Evolutionary conservation across 2,329 filamentous ascomycete genomes (phyloP).

Genomic region (Clonostachys chloroleuca): DNA sequence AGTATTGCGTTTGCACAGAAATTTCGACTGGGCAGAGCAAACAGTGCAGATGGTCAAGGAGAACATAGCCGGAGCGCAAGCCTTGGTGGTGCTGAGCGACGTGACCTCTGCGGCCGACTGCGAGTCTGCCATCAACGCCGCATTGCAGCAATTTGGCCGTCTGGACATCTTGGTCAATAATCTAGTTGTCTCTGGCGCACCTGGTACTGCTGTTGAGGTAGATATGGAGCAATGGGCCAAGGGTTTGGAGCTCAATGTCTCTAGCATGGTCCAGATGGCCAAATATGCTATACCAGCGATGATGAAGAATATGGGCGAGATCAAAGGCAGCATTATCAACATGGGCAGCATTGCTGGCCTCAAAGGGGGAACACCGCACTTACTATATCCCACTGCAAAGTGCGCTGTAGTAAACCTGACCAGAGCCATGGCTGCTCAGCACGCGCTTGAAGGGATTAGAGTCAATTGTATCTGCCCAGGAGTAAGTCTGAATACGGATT

Average conservation of each 20-base stretch:
- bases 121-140: constrained; percentile 27
- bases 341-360: constrained; percentile 57
- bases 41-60: constrained; percentile 48
- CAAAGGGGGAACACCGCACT: constrained; percentile 34
- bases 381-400: constrained; percentile 42
- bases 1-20: constrained; percentile 54
- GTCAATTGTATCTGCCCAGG: constrained; percentile 46
- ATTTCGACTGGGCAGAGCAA: constrained; percentile 39
- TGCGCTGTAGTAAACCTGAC: constrained; percentile 47
- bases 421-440: constrained; percentile 44
- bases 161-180: constrained; percentile 63
- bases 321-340: constrained; percentile 52
- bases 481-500: not conserved
- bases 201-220: constrained; percentile 55
- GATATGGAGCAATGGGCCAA: constrained; percentile 54
- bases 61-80: constrained; percentile 22
- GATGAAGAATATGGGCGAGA: constrained; percentile 35
- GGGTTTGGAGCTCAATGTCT: constrained; percentile 57
- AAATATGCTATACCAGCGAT: constrained; percentile 59
- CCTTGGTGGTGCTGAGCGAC: constrained; percentile 41
- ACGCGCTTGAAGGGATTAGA: constrained; percentile 35
- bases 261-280: constrained; percentile 61
- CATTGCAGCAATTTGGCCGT: constrained; percentile 44
- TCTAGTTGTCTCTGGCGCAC: constrained; percentile 56
- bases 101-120: constrained; percentile 52